Evolutionary conservation across 768 basidiomycete genomes (phyloP).

Genomic region (Amanita pallidorosea): DNA sequence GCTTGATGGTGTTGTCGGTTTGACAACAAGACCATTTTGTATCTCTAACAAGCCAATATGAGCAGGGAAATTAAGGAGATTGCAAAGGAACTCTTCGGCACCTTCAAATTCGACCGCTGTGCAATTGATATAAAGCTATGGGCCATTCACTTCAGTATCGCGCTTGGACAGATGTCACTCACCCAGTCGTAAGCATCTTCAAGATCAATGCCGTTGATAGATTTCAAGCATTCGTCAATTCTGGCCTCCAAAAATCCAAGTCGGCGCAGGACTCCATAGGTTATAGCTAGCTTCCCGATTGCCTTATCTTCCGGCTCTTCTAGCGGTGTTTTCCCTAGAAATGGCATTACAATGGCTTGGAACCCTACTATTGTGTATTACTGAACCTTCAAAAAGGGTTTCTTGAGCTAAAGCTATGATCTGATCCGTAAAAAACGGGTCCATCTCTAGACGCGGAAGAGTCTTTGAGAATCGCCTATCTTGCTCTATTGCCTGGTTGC

Average conservation of each 20-base stretch:
- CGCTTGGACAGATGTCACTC: slow-evolving; percentile 11
- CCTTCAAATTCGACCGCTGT: slow-evolving; percentile 46
- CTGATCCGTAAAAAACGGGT: slow-evolving; percentile 43
- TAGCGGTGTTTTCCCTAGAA: slow-evolving; percentile 21
- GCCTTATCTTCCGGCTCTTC: slow-evolving; percentile 65
- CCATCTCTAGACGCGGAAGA: slow-evolving; percentile 52
- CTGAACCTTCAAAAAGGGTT: slow-evolving; percentile 9
- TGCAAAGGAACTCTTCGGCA: slow-evolving; percentile 10
- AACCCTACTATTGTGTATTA: not conserved
- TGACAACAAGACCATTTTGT: not conserved
- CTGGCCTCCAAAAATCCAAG: slow-evolving; percentile 64
- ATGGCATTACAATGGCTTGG: not conserved
- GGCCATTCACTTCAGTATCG: not conserved
- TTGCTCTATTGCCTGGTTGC: slow-evolving; percentile 59
- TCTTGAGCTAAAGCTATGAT: slow-evolving; percentile 42
- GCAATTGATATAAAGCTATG: slow-evolving; percentile 57
- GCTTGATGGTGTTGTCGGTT: not conserved
- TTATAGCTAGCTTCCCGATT: slow-evolving; percentile 59
- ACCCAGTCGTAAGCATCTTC: slow-evolving; percentile 94
- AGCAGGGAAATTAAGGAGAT: not conserved
- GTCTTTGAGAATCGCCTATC: slow-evolving; percentile 67
- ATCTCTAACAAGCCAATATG: not conserved
- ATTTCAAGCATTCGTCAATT: slow-evolving; percentile 61
- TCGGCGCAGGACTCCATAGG: slow-evolving; percentile 70
- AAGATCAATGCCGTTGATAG: slow-evolving; percentile 57